Conservation (phyloP, 2,329 filamentous ascomycete genomes). For the Exophiala sp. region DNA sequence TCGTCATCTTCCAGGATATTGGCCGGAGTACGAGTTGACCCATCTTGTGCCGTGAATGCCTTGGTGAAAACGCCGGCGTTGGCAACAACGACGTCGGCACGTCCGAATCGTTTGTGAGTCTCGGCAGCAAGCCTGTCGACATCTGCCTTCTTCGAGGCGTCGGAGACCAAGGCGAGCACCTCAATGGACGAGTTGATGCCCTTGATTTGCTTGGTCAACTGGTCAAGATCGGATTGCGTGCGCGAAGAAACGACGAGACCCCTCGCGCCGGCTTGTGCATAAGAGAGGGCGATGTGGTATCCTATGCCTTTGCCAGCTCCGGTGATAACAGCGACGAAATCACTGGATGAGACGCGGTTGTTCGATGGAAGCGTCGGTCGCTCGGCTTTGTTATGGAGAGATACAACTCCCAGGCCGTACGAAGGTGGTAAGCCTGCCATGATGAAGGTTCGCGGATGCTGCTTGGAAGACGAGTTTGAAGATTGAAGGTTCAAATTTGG, state of each 20-base stretch:
- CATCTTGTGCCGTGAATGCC: constrained; percentile 2
- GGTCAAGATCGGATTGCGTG: constrained; percentile 11
- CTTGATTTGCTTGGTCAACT: constrained; percentile 10
- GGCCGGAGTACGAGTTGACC: constrained; percentile 1
- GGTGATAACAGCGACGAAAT: constrained; percentile 14
- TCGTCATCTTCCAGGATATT: constrained; percentile 4
- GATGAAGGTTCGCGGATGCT: background rate
- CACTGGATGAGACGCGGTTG: constrained; percentile 8
- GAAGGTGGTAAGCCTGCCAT: constrained; percentile 3
- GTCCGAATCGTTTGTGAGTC: constrained; percentile 5
- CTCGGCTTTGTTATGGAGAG: constrained; percentile 5
- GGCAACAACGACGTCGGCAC: constrained; percentile 23
- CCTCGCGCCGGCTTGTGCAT: constrained; percentile 9
- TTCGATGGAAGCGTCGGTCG: constrained; percentile 5
- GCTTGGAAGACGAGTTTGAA: background rate
- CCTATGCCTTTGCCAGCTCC: constrained; percentile 34
- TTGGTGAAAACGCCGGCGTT: constrained; percentile 5
- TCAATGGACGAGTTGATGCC: constrained; percentile 1
- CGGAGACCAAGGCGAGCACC: constrained; percentile 7
- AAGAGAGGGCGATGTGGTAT: constrained; percentile 37
- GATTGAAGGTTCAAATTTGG: too few relatives aligned
- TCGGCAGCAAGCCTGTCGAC: constrained; percentile 6
- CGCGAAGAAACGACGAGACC: constrained; percentile 4
- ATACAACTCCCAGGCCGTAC: constrained; percentile 1
- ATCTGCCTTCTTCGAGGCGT: constrained; percentile 2